Evolutionary conservation across 768 basidiomycete species (phyloP).

Genomic region (Suillus variegatus): DNA sequence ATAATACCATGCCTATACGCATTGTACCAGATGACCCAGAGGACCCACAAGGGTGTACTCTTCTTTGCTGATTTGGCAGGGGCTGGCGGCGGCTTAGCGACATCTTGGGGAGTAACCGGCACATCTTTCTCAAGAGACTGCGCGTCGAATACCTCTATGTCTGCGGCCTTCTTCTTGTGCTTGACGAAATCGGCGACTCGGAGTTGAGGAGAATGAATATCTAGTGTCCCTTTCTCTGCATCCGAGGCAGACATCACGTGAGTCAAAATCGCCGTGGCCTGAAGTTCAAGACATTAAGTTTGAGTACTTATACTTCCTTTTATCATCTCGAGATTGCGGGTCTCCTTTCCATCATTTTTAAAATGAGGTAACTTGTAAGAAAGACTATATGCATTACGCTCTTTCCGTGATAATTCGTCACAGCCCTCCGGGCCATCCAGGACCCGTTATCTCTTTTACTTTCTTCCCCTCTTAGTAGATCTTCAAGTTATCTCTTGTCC

Average conservation of each 20-base stretch:
- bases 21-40: conserved; percentile 75
- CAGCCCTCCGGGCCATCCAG: too few species aligned
- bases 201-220: conserved; percentile 35
- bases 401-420: too few species aligned
- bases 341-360: conserved; percentile 10
- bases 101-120: conserved; percentile 32
- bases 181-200: conserved; percentile 32
- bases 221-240: conserved; percentile 60
- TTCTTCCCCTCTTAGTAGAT: too few species aligned
- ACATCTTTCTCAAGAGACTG: conserved; percentile 45
- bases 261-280: neutral
- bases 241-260: conserved; percentile 47
- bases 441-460: too few species aligned
- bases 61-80: conserved; percentile 49
- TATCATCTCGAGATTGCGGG: conserved; percentile 18
- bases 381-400: conserved; percentile 1
- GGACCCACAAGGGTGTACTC: conserved; percentile 59
- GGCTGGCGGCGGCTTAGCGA: conserved; percentile 35
- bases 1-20: conserved; percentile 58
- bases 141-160: conserved; percentile 31
- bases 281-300: neutral
- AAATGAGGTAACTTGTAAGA: conserved; percentile 3
- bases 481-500: too few species aligned
- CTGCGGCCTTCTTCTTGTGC: conserved; percentile 41
- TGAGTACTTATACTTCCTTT: conserved; percentile 16